Percentiles rank a stretch among this genome's conserved stretches.
Conservation (phyloP, 2,329 filamentous ascomycete species). For the Pyrenophora teres region DNA sequence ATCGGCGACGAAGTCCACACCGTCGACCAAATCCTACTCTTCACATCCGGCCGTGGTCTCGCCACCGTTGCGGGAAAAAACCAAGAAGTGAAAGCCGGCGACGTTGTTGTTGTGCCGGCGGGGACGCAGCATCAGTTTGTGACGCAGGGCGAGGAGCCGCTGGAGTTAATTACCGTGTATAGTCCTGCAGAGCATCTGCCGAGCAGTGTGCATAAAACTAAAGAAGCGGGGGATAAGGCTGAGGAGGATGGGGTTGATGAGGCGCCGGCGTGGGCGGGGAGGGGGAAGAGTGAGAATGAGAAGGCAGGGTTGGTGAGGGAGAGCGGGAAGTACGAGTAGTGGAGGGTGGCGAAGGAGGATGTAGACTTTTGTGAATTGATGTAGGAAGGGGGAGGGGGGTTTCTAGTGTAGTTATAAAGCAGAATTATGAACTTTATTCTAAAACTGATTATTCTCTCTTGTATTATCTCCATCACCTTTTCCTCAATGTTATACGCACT, state of each 20-base stretch:
- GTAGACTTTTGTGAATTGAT: too few species aligned
- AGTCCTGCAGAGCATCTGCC: conserved; percentile 66
- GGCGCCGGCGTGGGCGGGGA: conserved; percentile 63
- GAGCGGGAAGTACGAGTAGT: conserved; percentile 34
- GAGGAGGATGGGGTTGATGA: conserved; percentile 66
- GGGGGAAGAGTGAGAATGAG: conserved; percentile 63
- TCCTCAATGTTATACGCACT: too few species aligned
- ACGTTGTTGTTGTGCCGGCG: conserved; percentile 66
- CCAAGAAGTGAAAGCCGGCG: conserved; percentile 60
- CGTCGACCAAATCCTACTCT: conserved; percentile 68
- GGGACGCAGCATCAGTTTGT: conserved; percentile 70
- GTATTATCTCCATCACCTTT: too few species aligned
- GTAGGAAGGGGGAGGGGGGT: too few species aligned
- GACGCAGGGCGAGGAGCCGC: conserved; percentile 62
- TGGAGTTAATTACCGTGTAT: conserved; percentile 68
- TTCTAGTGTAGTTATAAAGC: too few species aligned
- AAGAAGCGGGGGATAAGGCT: conserved; percentile 65
- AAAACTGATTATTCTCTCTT: too few species aligned
- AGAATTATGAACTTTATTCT: too few species aligned
- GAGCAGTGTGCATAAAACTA: conserved; percentile 64
- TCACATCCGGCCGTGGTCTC: conserved; percentile 63
- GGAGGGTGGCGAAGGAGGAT: too few species aligned
- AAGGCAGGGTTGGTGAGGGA: conserved; percentile 59
- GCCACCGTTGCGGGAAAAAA: conserved; percentile 65
- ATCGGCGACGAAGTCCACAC: conserved; percentile 70